phyloP scores from a whole-genome alignment of 345 rosid species.

The Arabidopsis thaliana region TAIR10.1 NC_003075.7:14170001-14170500 shows the following conservation, averaged over 20 bases:
- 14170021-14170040: slow-evolving; percentile 75
- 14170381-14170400: neutral
- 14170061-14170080: slow-evolving; percentile 81
- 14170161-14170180: slow-evolving; percentile 49
- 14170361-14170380: neutral
- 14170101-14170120: neutral
- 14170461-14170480: neutral
- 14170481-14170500: neutral
- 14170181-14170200: slow-evolving; percentile 69
- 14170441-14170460: neutral
- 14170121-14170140: slow-evolving; percentile 9
- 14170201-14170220: slow-evolving; percentile 85
- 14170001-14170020: slow-evolving; percentile 89
- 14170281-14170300: slow-evolving; percentile 3
- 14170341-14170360: neutral
- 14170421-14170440: neutral
- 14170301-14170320: slow-evolving; percentile 10
- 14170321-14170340: neutral
- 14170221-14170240: slow-evolving; percentile 74
- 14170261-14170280: slow-evolving; percentile 6
- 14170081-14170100: slow-evolving; percentile 49
- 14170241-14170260: slow-evolving; percentile 17
- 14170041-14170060: slow-evolving; percentile 96
- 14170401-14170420: slow-evolving; percentile 5
- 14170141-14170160: slow-evolving; percentile 14